A percentile compares a stretch with the other conserved stretches of the same genome.
phyloP scores from a whole-genome alignment of 2,329 filamentous ascomycete species.

The Dissoconium aciculare region DNA sequence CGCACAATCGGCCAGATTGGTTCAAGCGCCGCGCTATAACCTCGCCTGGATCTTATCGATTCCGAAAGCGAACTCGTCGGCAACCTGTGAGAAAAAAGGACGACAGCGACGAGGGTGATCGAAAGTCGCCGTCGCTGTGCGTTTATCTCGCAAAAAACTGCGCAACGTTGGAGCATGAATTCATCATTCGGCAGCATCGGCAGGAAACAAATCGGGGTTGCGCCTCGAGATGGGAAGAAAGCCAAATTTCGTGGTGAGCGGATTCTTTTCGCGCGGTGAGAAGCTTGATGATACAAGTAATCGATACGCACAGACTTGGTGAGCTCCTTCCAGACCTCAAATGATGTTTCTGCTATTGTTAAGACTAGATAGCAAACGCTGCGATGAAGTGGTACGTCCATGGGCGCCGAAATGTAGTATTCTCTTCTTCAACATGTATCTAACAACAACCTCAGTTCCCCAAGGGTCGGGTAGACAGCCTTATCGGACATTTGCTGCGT shows the following conservation, averaged over 20 bases:
- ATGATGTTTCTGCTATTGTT: conserved; percentile 2
- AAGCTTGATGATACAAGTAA: conserved; percentile 85
- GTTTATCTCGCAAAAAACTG: neutral
- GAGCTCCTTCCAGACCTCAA: neutral
- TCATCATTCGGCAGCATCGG: neutral
- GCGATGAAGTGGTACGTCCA: conserved; percentile 12
- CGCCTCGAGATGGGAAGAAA: conserved; percentile 53
- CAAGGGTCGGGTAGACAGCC: conserved; percentile 72
- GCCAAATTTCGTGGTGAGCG: conserved; percentile 69
- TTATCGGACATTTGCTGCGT: conserved; percentile 69
- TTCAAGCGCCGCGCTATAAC: too few relatives aligned
- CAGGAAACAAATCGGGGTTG: neutral
- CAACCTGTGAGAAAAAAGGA: too few relatives aligned
- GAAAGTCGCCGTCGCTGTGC: neutral
- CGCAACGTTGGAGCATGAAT: neutral
- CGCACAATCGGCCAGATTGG: too few relatives aligned
- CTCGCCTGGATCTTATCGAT: neutral
- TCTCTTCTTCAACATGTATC: too few relatives aligned
- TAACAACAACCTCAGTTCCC: conserved; percentile 59
- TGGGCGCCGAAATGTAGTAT: too few relatives aligned
- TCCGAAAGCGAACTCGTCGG: too few relatives aligned
- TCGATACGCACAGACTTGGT: conserved; percentile 77
- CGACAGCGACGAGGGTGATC: too few relatives aligned
- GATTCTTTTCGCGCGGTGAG: conserved; percentile 74
- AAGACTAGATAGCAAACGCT: conserved; percentile 8